Base-by-base conservation (phyloP, 257 asterid species). In the Schizonepeta tenuifolia region DNA sequence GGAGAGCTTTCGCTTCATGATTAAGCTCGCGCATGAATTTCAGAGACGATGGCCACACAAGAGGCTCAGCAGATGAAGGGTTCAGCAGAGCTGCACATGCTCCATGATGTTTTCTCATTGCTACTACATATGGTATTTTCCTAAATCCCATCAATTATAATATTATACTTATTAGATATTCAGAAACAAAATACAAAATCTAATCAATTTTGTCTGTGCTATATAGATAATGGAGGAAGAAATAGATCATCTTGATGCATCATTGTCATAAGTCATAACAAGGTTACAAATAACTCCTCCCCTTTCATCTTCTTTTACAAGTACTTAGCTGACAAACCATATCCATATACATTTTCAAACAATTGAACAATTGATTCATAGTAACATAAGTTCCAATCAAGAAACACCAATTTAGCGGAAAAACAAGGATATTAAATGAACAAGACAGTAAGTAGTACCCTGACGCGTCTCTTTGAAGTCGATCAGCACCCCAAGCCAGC, bases 401-500 rank as follows among this genome's bases (percentile, higher is more conserved):
- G 60, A 70, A n/a, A 28, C 72, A 49, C 17, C 36, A 0, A 31
- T 31, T 2, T 13, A 53, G 38, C 22, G 36, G 36, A 14, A n/a
- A 20, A 51, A 18, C 24, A 13, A 53, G 38, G 28, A 17, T 49
- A 65, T 24, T 2, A 44, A 44, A 65, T 36, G 44, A 67, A 24
- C 13, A 33, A 50, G 65, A 20, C 63, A 38, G 36, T 31, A 31
- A 38, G 36, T 31, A 31, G 24, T 89, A 91, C 97, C 97, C 95
- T 0, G 92, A 85, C 18, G 91, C 75, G 68, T 93, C 98, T 79
- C 91, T 79, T 57, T 87, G 92, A 72, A 84, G 83, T 8, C 96
- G 88, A 77, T 93, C 96, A 1, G 96, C 96, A 21, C 98, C 97
- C 97, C 97, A 86, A 62, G 97, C 97, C 21, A 93, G 84, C 80